A percentile compares a stretch with the other conserved stretches of the same genome.
These are phyloP conservation scores for Teunomyces kruisii DNA, from an alignment of 805 yeast genomes.

Conservation along the genomic window DNA sequence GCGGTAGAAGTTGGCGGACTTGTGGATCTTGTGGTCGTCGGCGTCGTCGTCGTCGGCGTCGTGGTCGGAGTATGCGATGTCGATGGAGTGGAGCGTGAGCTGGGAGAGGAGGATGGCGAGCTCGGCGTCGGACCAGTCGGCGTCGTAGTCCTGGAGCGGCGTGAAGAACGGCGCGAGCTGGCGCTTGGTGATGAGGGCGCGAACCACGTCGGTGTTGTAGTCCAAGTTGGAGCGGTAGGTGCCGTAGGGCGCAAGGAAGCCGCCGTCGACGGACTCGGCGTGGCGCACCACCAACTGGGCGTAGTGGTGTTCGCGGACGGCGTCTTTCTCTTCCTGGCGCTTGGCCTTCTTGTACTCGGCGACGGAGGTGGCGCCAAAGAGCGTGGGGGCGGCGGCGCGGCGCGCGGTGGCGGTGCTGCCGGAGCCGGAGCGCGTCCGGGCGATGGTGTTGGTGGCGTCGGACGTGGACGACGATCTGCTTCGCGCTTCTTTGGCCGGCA, in stretches of 20 bases:
- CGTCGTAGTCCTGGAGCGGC: slow-evolving; percentile 80
- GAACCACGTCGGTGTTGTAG: slow-evolving; percentile 72
- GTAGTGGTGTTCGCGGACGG: slow-evolving; percentile 52
- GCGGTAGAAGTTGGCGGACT: slow-evolving; percentile 44
- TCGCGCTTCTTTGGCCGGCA: slow-evolving; percentile 41
- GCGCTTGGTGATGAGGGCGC: slow-evolving; percentile 65
- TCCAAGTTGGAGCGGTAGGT: slow-evolving; percentile 77
- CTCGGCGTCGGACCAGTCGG: slow-evolving; percentile 69
- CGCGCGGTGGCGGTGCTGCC: not conserved
- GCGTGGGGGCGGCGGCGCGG: slow-evolving; percentile 18
- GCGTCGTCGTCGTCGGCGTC: slow-evolving; percentile 53
- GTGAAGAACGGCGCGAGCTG: slow-evolving; percentile 86
- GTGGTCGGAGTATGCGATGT: slow-evolving; percentile 49
- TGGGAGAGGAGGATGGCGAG: slow-evolving; percentile 49
- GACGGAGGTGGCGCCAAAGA: slow-evolving; percentile 10
- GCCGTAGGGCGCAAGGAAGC: slow-evolving; percentile 88
- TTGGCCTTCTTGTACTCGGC: slow-evolving; percentile 21
- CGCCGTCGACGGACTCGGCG: slow-evolving; percentile 87
- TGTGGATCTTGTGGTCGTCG: slow-evolving; percentile 57
- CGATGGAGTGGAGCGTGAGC: slow-evolving; percentile 57
- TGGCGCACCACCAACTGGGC: slow-evolving; percentile 56
- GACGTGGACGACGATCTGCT: slow-evolving; percentile 23
- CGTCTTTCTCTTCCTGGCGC: slow-evolving; percentile 55
- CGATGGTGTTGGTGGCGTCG: slow-evolving; percentile 7
- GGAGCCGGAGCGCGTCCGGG: slow-evolving; percentile 8